These are phyloP conservation scores for Zoysia pacifica DNA, from an alignment of 176 grass and related monocot genomes.

Conservation along the genomic window DNA sequence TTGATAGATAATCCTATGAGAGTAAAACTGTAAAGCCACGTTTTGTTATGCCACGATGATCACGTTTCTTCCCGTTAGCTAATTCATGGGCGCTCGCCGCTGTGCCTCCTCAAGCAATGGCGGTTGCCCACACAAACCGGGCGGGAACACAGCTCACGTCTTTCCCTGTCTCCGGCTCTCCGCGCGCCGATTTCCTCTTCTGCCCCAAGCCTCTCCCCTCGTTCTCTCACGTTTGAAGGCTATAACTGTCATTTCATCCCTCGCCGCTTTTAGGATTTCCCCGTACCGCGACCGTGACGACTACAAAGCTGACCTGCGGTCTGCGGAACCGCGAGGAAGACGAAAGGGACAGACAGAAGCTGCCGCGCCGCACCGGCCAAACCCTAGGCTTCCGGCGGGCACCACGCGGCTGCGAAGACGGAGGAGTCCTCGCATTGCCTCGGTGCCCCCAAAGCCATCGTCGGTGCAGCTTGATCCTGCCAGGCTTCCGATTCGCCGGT, in stretches of 20 bases:
- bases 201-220: neutral
- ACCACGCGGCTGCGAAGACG: constrained; percentile 15
- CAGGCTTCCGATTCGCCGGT: neutral
- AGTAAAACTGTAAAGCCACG: neutral
- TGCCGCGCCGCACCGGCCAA: constrained; percentile 19
- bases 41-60: neutral
- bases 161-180: neutral
- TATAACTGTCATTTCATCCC: constrained; percentile 8
- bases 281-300: constrained; percentile 39
- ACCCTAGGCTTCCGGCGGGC: constrained; percentile 39
- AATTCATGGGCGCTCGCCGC: too few species aligned
- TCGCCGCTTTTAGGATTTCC: constrained; percentile 34
- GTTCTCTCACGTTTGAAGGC: neutral
- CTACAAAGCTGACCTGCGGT: constrained; percentile 43
- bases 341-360: constrained; percentile 36
- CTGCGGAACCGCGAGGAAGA: constrained; percentile 36
- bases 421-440: constrained; percentile 3
- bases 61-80: neutral
- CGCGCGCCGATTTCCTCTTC: neutral
- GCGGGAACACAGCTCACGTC: constrained; percentile 23
- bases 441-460: constrained; percentile 1
- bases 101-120: constrained; percentile 9
- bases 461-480: constrained; percentile 30
- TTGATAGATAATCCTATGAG: too few species aligned
- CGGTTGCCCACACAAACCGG: constrained; percentile 35